phyloP scores from a whole-genome alignment of 108 stramenopile genomes.

The Mediolabrus comicus region DNA sequence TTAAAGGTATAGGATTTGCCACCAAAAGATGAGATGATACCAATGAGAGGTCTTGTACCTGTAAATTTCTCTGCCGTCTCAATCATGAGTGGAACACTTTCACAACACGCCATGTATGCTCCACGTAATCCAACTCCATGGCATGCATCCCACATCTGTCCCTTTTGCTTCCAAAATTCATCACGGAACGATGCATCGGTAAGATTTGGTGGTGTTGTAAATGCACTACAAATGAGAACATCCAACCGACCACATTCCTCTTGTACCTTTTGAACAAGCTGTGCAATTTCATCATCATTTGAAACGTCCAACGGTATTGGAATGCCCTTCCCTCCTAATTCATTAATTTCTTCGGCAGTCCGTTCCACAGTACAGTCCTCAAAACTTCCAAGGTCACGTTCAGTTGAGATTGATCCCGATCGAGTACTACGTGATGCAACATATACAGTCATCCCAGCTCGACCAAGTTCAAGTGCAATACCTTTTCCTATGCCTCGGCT shows the following conservation, averaged over 20 bases:
- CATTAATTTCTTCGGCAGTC: constrained; percentile 51
- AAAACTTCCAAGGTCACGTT: constrained; percentile 17
- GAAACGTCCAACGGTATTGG: constrained; percentile 53
- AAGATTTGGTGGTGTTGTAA: constrained; percentile 51
- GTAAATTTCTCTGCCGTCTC: constrained; percentile 46
- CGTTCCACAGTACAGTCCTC: constrained; percentile 59
- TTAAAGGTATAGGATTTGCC: constrained; percentile 86
- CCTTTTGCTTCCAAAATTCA: constrained; percentile 76
- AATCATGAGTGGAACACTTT: constrained; percentile 67
- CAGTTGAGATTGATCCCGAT: constrained; percentile 1
- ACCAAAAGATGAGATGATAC: constrained; percentile 70
- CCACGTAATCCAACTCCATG: constrained; percentile 67
- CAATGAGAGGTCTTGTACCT: constrained; percentile 59
- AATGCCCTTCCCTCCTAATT: constrained; percentile 43
- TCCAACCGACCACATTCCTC: constrained; percentile 68
- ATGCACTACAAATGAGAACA: constrained; percentile 65
- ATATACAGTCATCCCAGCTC: constrained; percentile 66
- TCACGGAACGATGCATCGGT: constrained; percentile 40
- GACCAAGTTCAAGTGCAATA: constrained; percentile 75
- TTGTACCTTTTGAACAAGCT: constrained; percentile 29
- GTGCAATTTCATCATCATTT: constrained; percentile 51
- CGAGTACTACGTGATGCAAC: constrained; percentile 34
- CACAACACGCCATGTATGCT: constrained; percentile 60
- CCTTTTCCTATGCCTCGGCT: constrained; percentile 78
- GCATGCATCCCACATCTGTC: constrained; percentile 76